These are phyloP conservation scores for Cryphonectria nitschkei DNA, from an alignment of 2,329 filamentous ascomycete genomes.

Conservation along the genomic window DNA sequence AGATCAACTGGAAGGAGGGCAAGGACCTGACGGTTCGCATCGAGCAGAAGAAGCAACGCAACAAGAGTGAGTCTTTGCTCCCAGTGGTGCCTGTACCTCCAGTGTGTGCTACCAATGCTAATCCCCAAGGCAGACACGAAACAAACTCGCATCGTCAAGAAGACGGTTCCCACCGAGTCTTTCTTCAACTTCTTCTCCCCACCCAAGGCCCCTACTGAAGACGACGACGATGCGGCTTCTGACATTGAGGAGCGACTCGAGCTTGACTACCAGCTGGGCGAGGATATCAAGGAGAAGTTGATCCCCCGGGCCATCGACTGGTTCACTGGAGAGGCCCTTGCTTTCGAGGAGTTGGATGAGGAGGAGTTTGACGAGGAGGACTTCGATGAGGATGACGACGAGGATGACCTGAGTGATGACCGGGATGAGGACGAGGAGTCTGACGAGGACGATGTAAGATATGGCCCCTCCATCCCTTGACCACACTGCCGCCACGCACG, in stretches of 20 bases:
- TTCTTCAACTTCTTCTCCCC: constrained; percentile 99
- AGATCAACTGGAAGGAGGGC: constrained; percentile 94
- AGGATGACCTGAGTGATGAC: constrained; percentile 84
- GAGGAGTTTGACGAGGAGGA: constrained; percentile 83
- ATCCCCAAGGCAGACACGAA: constrained; percentile 75
- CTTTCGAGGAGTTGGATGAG: constrained; percentile 88
- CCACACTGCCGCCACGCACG: constrained; percentile 26
- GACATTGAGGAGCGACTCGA: constrained; percentile 98
- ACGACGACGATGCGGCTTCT: constrained; percentile 74
- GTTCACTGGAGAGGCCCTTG: constrained; percentile 98
- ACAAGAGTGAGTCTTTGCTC: constrained; percentile 77
- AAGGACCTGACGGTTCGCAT: constrained; percentile 93
- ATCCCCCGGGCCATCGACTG: constrained; percentile 98
- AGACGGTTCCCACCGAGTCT: constrained; percentile 96
- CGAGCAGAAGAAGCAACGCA: constrained; percentile 99
- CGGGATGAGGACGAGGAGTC: constrained; percentile 82
- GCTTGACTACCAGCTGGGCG: constrained; percentile 96
- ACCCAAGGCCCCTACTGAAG: constrained; percentile 79
- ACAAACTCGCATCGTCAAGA: constrained; percentile 98
- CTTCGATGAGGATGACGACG: constrained; percentile 89
- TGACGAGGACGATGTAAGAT: constrained; percentile 70
- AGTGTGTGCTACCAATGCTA: constrained; percentile 18
- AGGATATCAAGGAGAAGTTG: constrained; percentile 99
- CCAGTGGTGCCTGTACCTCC: not conserved
- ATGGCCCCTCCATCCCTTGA: constrained; percentile 1